Base-by-base conservation (phyloP, 1,284 basidiomycete species). In the Ceratorhiza oryzae-sativae region DNA sequence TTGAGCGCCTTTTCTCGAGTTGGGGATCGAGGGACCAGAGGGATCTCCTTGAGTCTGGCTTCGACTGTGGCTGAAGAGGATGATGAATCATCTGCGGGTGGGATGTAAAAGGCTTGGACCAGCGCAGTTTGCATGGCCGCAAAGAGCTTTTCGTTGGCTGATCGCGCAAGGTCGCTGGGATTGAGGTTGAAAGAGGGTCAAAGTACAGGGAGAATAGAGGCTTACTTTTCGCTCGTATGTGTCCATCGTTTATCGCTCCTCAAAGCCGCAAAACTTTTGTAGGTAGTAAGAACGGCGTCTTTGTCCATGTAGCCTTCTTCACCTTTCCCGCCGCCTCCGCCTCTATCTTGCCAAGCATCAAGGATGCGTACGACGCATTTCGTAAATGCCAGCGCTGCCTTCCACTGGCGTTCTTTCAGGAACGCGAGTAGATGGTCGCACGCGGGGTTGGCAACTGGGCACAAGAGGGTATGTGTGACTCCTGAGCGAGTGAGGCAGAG, bases 311-410 rank as follows among this genome's bases (percentile, higher is more conserved):
- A 85, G 3, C 90, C 89, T 39, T 90, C 80, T 13, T 86, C 81
- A 8, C 79, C 79, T 23, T 82, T 80, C 82, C 86, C 85, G 74
- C 90, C 87, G 9, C 80, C 78, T 12, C 81, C 79, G 18, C 48
- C 20, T 30, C 23, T 27, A 8, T 81, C 83, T 25, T 82, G 79
- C 72, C 89, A 87, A 56, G 82, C 81, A 1, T 86, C 84, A n/a
- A 89, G 81, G 25, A 93, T 78, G 27, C 92, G 82, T 27, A 89
- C 88, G 0, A 91, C 85, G 74, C 86, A 86, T 67, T 89, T 88
- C 1, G 86, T 81, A 25, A 91, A 84, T 0, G 90, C 90, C 76
- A 92, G 87, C n/a, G 93, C 79, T 2, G 88, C 89, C 84, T 93
- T 87, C 89, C 91, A 93, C 71, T 87, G 80, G 18, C 83, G 80